phyloP scores from a whole-genome alignment of 441 rosid genomes.

The Populus hybrid region DNA sequence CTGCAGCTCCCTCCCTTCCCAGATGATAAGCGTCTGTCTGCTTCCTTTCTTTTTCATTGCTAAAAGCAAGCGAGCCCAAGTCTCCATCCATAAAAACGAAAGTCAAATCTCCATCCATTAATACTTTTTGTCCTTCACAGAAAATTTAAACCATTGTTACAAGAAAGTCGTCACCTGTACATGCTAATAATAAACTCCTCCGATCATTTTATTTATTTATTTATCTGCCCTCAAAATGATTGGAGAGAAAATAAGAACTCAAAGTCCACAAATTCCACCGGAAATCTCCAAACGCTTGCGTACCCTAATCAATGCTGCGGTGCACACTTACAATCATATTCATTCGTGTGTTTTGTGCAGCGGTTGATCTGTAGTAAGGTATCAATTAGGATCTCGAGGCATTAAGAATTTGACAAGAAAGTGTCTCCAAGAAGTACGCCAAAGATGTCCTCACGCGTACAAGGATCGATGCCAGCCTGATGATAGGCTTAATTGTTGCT shows the following conservation, averaged over 20 bases:
- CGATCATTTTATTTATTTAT: too few species aligned
- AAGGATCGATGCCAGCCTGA: too few species aligned
- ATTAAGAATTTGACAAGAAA: neutral
- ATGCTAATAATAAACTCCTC: neutral
- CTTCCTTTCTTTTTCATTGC: constrained; percentile 21
- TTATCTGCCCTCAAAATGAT: neutral
- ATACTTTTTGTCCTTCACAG: constrained; percentile 11
- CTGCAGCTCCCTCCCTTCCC: neutral
- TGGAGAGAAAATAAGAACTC: neutral
- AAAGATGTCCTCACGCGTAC: neutral
- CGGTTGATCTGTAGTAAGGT: too few species aligned
- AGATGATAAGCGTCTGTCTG: neutral
- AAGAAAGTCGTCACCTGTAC: neutral
- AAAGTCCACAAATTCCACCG: constrained; percentile 14
- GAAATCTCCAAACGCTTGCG: constrained; percentile 10
- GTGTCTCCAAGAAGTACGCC: neutral
- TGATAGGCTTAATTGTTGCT: too few species aligned
- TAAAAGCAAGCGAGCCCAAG: constrained; percentile 16
- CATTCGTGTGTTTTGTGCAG: neutral
- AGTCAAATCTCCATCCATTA: constrained; percentile 20
- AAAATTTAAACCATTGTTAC: neutral
- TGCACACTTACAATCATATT: neutral
- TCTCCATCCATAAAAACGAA: constrained; percentile 20
- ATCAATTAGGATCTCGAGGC: neutral
- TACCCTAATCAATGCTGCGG: neutral